Conservation (phyloP, 768 basidiomycete genomes). For the Hypsizygus marmoreus region DNA sequence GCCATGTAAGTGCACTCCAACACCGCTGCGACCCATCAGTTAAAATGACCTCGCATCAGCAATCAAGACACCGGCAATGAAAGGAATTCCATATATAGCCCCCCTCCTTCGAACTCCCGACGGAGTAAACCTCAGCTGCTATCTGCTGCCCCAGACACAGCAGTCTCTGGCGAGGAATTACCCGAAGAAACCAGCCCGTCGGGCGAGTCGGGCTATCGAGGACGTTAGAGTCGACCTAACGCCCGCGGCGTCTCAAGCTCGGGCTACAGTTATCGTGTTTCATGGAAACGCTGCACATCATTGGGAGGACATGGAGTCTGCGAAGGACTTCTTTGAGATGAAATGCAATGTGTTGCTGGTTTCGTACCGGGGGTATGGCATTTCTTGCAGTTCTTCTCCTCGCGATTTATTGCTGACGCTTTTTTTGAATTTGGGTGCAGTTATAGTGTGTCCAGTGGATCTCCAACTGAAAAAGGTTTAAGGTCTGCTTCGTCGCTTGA, state of each 20-base stretch:
- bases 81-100: conserved; percentile 13
- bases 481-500: not conserved
- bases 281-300: conserved; percentile 81
- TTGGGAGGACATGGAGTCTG: conserved; percentile 74
- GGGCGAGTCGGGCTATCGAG: not conserved
- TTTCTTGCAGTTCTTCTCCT: too few species aligned
- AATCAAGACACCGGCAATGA: conserved; percentile 4
- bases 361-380: conserved; percentile 87
- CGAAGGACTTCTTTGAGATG: conserved; percentile 63
- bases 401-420: too few species aligned
- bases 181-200: too few species aligned
- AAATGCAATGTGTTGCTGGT: conserved; percentile 86
- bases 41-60: too few species aligned
- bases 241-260: conserved; percentile 19
- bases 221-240: conserved; percentile 17
- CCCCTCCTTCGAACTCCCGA: conserved; percentile 15
- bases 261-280: conserved; percentile 84
- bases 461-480: conserved; percentile 82
- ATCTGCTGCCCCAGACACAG: conserved; percentile 15
- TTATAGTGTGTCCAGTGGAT: conserved; percentile 79
- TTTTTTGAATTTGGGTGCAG: too few species aligned
- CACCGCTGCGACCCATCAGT: too few species aligned
- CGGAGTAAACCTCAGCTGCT: conserved; percentile 16
- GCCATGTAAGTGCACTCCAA: too few species aligned
- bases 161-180: conserved; percentile 4